Conservation (phyloP, 441 rosid genomes). For the Cnidoscolus chayamansa region DNA sequence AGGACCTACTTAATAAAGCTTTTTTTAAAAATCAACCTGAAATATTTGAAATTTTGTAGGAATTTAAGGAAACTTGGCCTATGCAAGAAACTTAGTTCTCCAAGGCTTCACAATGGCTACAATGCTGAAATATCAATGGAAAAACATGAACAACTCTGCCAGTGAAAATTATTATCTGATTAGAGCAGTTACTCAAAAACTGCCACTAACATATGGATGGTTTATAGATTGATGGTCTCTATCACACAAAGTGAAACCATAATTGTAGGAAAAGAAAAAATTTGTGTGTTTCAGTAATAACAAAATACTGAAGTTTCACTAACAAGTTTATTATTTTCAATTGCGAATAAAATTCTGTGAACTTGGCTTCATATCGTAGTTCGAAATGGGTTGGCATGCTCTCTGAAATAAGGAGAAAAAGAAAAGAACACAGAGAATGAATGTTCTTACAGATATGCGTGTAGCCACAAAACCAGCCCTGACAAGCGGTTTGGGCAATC, state of each 20-base stretch:
- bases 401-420: neutral
- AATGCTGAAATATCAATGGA: neutral
- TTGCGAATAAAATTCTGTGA: neutral
- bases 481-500: constrained; percentile 60
- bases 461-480: constrained; percentile 96
- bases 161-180: neutral
- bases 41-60: neutral
- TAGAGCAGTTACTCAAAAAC: neutral
- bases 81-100: neutral
- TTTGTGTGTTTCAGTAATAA: neutral
- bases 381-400: neutral
- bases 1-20: neutral
- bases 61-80: neutral
- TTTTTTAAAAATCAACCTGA: neutral
- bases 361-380: neutral
- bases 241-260: neutral
- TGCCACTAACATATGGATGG: neutral
- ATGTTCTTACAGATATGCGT: constrained; percentile 70
- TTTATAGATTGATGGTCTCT: neutral
- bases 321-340: neutral
- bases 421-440: neutral
- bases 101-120: neutral
- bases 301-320: neutral
- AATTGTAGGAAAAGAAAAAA: neutral
- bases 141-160: neutral